Evolutionary conservation across 2,329 filamentous ascomycete genomes (phyloP).

Genomic region (Colletotrichum lupini): DNA sequence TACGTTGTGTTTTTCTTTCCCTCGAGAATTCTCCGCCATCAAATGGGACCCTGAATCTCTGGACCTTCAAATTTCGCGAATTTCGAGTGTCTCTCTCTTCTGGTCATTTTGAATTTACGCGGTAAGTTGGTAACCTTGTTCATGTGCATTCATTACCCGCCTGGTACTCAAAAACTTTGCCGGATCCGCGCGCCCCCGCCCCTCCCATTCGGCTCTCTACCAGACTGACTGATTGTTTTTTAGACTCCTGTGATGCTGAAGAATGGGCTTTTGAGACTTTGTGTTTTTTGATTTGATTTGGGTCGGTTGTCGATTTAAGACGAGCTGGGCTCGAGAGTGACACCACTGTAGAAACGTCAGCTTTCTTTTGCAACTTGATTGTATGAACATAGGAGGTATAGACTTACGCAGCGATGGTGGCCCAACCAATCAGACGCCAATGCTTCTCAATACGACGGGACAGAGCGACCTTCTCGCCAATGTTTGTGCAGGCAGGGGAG

Average conservation of each 20-base stretch:
- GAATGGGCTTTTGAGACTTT: conserved; percentile 28
- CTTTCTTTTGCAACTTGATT: background rate
- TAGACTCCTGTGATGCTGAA: conserved; percentile 35
- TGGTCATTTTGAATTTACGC: conserved; percentile 25
- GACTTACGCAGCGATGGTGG: conserved; percentile 78
- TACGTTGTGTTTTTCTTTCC: conserved; percentile 8
- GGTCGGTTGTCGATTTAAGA: conserved; percentile 45
- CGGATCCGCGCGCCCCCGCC: background rate
- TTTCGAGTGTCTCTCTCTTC: background rate
- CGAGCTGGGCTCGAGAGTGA: conserved; percentile 63
- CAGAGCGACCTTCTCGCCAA: conserved; percentile 97
- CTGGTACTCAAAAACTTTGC: conserved; percentile 29
- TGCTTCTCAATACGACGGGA: conserved; percentile 98
- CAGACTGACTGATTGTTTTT: conserved; percentile 27
- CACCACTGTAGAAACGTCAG: conserved; percentile 55
- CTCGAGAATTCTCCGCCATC: conserved; percentile 13
- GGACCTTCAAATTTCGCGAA: background rate
- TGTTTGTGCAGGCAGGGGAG: conserved; percentile 93
- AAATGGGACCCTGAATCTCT: conserved; percentile 6
- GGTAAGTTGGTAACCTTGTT: conserved; percentile 13
- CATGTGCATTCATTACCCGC: conserved; percentile 35
- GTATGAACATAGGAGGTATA: background rate
- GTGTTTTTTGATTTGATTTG: conserved; percentile 13
- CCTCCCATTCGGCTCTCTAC: conserved; percentile 24
- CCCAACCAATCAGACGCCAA: conserved; percentile 95